Percentiles rank a stretch among this genome's conserved stretches.
Conservation (phyloP, 78 protist genomes). For the Dictyostelium citrinum region DNA sequence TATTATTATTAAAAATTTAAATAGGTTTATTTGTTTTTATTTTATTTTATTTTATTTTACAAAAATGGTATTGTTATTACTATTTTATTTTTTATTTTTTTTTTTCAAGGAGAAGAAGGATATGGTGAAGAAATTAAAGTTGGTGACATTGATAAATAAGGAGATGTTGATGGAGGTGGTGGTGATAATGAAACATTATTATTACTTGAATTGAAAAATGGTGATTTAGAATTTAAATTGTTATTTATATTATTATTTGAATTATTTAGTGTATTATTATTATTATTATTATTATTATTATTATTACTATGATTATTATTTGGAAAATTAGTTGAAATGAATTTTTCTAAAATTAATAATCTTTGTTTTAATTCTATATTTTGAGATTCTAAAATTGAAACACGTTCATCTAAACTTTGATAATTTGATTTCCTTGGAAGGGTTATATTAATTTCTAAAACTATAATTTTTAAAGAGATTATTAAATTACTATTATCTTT, state of each 20-base stretch:
- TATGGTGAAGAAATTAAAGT: too few species aligned
- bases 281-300: background rate
- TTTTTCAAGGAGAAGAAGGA: background rate
- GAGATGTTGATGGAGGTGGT: background rate
- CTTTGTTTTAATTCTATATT: background rate
- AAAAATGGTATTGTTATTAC: background rate
- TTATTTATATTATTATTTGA: too few species aligned
- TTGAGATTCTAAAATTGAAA: background rate
- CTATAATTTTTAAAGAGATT: background rate
- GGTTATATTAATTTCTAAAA: background rate
- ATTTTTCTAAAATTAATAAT: background rate
- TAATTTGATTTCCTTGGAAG: background rate
- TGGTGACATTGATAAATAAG: background rate
- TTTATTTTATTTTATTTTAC: background rate
- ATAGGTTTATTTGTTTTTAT: background rate
- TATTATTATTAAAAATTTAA: background rate
- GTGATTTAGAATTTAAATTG: background rate
- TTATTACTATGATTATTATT: background rate
- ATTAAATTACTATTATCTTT: background rate
- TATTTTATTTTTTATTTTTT: background rate
- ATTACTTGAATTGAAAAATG: background rate
- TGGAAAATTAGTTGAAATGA: background rate
- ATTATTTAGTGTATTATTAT: background rate
- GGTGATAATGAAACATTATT: background rate
- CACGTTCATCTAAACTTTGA: constrained; percentile 6